Percentiles rank a stretch among this genome's conserved stretches.
Evolutionary conservation across 2,329 filamentous ascomycete species (phyloP).

Genomic region (Leptographium wingfieldii): DNA sequence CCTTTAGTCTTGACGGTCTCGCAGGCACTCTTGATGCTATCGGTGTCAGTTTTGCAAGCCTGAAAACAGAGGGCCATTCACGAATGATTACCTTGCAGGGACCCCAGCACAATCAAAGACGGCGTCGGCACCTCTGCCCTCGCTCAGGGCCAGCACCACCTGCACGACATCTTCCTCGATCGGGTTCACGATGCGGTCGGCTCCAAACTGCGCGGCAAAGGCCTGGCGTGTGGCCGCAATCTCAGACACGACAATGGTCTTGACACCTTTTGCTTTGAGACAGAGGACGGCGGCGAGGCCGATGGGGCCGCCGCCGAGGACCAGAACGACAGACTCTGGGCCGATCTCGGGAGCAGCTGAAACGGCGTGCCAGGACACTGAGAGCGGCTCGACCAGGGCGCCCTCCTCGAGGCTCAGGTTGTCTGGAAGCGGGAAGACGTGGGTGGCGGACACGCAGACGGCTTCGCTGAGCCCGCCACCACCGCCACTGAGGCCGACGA

Average conservation of each 20-base stretch:
- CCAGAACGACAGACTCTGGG: constrained; percentile 30
- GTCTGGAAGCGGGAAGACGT: constrained; percentile 25
- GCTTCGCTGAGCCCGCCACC: constrained; percentile 14
- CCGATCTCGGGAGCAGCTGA: constrained; percentile 35
- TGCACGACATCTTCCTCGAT: constrained; percentile 17
- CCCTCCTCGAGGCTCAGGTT: constrained; percentile 36
- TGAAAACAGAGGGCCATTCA: too few species aligned
- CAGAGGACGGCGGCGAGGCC: constrained; percentile 46
- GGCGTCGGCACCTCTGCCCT: constrained; percentile 4
- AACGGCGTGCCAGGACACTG: constrained; percentile 45
- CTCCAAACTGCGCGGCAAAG: constrained; percentile 44
- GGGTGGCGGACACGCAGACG: constrained; percentile 15
- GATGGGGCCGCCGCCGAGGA: constrained; percentile 49
- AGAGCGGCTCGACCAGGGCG: constrained; percentile 46
- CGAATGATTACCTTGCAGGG: constrained; percentile 3
- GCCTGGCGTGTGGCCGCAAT: constrained; percentile 41
- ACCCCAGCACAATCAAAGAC: constrained; percentile 12
- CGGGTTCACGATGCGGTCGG: constrained; percentile 38
- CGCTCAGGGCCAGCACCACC: background rate
- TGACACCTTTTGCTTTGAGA: constrained; percentile 41
- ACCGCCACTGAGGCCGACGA: constrained; percentile 11
- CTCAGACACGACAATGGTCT: constrained; percentile 38
- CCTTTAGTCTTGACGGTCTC: background rate
- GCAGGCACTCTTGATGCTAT: constrained; percentile 1
- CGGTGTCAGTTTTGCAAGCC: background rate